Percentiles rank a stretch among this genome's conserved stretches.
Conservation (phyloP, 1,284 basidiomycete genomes). For the Neotropicomus parvogracilis region DNA sequence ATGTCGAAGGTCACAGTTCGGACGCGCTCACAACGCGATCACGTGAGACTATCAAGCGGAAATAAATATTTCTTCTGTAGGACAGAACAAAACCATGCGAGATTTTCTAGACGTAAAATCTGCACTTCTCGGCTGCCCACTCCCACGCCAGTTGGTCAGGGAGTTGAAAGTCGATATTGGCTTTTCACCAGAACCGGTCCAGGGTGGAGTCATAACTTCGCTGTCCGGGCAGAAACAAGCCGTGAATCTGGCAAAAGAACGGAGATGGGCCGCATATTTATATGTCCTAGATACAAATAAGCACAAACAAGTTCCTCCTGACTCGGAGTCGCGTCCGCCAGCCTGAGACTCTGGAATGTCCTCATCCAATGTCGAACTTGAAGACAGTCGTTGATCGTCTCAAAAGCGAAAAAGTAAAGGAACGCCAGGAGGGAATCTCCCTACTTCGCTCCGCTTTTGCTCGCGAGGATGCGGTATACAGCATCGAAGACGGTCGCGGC, state of each 20-base stretch:
- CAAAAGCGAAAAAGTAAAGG: slow-evolving; percentile 66
- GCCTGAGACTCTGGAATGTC: too few species aligned
- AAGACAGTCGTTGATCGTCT: slow-evolving; percentile 51
- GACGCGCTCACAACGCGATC: slow-evolving; percentile 20
- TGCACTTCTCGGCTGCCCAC: slow-evolving; percentile 45
- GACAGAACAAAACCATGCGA: slow-evolving; percentile 35
- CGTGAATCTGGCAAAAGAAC: slow-evolving; percentile 21
- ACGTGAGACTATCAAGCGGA: slow-evolving; percentile 11
- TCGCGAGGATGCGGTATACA: slow-evolving; percentile 49
- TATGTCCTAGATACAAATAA: slow-evolving; percentile 29
- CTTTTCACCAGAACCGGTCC: slow-evolving; percentile 71
- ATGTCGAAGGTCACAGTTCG: background rate
- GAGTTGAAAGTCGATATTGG: slow-evolving; percentile 47
- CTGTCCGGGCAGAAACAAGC: slow-evolving; percentile 75
- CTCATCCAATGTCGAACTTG: slow-evolving; percentile 45
- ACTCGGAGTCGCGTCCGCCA: too few species aligned
- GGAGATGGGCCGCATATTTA: slow-evolving; percentile 19
- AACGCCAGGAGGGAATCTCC: slow-evolving; percentile 64
- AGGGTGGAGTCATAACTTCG: slow-evolving; percentile 48
- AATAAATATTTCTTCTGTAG: slow-evolving; percentile 20
- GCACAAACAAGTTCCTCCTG: slow-evolving; percentile 21
- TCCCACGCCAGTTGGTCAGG: slow-evolving; percentile 48
- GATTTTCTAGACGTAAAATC: slow-evolving; percentile 25
- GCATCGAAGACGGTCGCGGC: slow-evolving; percentile 49
- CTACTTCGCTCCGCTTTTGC: slow-evolving; percentile 59